Conservation (phyloP, 129 eudicot species). For the Chrysanthemum seticuspe region DNA sequence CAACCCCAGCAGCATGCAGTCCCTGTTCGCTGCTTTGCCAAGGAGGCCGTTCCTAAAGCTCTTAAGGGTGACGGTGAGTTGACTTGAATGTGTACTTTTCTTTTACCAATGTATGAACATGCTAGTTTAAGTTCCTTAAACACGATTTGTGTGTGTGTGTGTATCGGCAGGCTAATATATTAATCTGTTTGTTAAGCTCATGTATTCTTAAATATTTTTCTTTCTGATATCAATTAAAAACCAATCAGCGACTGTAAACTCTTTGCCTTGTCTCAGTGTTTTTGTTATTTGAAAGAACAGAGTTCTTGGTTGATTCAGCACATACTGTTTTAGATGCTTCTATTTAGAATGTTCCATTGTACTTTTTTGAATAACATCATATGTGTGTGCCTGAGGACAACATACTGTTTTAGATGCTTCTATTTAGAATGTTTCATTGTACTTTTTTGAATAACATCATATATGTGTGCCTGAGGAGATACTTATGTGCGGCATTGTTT, state of each 20-base stretch:
- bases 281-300: too few species aligned
- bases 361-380: not conserved
- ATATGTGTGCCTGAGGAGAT: not conserved
- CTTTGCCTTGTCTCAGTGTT: too few species aligned
- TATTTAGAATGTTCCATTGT: not conserved
- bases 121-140: not conserved
- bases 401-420: not conserved
- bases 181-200: not conserved
- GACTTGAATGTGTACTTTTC: not conserved
- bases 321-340: not conserved
- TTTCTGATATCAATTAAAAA: not conserved
- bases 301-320: not conserved
- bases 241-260: too few species aligned
- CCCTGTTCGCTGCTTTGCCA: conserved; percentile 64
- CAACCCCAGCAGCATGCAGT: conserved; percentile 44
- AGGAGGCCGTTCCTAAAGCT: conserved; percentile 66
- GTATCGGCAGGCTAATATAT: not conserved
- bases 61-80: conserved; percentile 89
- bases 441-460: not conserved
- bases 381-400: not conserved
- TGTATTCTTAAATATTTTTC: not conserved
- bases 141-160: not conserved
- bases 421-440: not conserved
- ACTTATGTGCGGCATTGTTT: not conserved
- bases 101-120: not conserved